Evolutionary conservation across 2,329 filamentous ascomycete genomes (phyloP), one percentile per base, ranked within the genome.

Genomic region (Emmonsiellopsis sp.): DNA sequence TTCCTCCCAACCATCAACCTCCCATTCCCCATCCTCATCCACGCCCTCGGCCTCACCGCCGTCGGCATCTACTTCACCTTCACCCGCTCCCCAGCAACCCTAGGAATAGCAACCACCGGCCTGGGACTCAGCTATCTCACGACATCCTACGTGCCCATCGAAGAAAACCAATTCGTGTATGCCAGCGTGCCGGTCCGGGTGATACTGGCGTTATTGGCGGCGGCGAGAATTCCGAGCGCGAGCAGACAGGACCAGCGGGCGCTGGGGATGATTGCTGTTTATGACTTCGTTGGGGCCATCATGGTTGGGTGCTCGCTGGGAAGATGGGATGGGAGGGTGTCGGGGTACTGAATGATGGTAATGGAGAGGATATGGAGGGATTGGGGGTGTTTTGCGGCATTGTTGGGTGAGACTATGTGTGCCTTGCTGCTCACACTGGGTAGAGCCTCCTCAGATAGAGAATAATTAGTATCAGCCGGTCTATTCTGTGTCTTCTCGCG

Each of bases 1-100:
- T 45, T 52, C 30, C 32, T 46, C 26, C 50, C 50, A 7, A 46
- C 50, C 34, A 20, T 52, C 42, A 45, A 52, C 34, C 50, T 52
- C 9, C 50, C 42, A 1, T 7, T 38, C n/a, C 50, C 42, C 8
- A n/a, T 52, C 20, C 50, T 52, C 50, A 40, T 45, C 42, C 50
- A 52, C 42, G 49, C 49, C 31, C n/a, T 51, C 37, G 49, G 49
- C 7, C 38, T 51, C 31, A 20, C 30, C 5, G 26, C 9, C 8
- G 37, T 51, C 8, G 49, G 49, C 38, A 34, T 15, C 6, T 51
- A 51, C 40, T 7, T 42, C 10, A 51, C 49, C 13, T 51, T 51
- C 26, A 51, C 13, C 30, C 8, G 4, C n/a, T 2, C 9, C 13
- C 49, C 38, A 30, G 2, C 38, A 37, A 9, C 40, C 13, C 11